Evolutionary conservation across 441 rosid genomes (phyloP), one percentile per base, ranked within the genome.

Genomic region (Gossypium trilobum): DNA sequence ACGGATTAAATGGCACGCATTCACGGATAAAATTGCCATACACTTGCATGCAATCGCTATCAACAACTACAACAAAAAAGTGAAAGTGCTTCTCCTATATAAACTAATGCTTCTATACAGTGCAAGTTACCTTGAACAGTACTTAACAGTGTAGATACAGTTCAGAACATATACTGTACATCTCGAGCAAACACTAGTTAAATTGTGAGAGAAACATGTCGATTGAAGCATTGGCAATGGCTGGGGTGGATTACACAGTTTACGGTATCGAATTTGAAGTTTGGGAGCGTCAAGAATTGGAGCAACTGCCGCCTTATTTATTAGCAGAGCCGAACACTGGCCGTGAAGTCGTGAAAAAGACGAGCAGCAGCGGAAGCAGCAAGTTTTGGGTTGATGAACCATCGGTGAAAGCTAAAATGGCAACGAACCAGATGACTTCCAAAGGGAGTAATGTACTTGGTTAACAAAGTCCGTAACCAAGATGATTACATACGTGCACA

Each of bases 211-310:
- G 22, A 27, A 48, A 16, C 72, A 62, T 42, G 77, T 86, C 88
- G 0, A 70, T 81, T 56, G 87, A 86, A 64, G 87, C 90, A 36
- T 36, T 84, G 73, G 84, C 90, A 42, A 86, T 86, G 90, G 80
- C 79, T 0, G 85, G 84, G 20, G 66, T 3, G 10, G 82, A 82
- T 68, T 82, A 71, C 73, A 46, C 54, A 6, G 74, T 59, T 57
- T 85, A 80, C 63, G 74, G 80, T 64, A 61, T 83, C 33, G 66
- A 78, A 61, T 22, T 78, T 11, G 77, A 78, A 20, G 69, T 67
- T 10, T 81, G 72, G 83, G 80, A 73, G 74, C 55, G 63, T 9
- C 72, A 72, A 64, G 85, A 70, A 5, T 17, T 63, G 0, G 33
- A 75, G n/a, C 73, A 19, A 76, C 57, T 68, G 3, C 83, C 83